Evolutionary conservation across 306 rosid species (phyloP).

Genomic region (Cucurbita pepo): DNA sequence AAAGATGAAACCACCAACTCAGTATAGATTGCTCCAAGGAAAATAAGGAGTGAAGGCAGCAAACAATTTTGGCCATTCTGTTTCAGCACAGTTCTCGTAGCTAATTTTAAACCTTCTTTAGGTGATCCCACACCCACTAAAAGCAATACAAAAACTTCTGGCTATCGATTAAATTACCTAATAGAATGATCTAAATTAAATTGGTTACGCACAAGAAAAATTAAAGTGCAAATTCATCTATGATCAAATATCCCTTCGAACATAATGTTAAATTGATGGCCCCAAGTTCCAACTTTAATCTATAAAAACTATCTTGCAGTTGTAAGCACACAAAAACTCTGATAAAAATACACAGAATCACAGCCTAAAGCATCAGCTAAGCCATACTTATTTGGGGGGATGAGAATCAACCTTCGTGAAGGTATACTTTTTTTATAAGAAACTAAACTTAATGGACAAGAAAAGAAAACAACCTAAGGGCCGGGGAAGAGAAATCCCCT

Average conservation of each 20-base stretch:
- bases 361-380: background rate
- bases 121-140: slow-evolving; percentile 3
- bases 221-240: background rate
- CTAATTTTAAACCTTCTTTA: background rate
- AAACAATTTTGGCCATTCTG: background rate
- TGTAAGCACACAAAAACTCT: background rate
- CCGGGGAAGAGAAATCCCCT: too few relatives aligned
- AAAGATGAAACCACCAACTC: slow-evolving; percentile 26
- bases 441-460: too few relatives aligned
- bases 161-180: background rate
- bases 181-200: background rate
- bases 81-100: background rate
- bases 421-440: too few relatives aligned
- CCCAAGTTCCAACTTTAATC: background rate
- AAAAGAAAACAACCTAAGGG: too few relatives aligned
- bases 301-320: background rate
- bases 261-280: background rate
- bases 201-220: background rate
- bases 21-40: slow-evolving; percentile 4
- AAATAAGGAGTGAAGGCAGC: background rate
- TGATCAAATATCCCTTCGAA: background rate
- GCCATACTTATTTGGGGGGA: too few relatives aligned
- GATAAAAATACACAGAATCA: background rate
- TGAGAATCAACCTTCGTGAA: too few relatives aligned
- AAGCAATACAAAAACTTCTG: background rate